Base-by-base conservation (phyloP, 352 stramenopile genomes). In the Globisporangium rhizosaccharum region DNA sequence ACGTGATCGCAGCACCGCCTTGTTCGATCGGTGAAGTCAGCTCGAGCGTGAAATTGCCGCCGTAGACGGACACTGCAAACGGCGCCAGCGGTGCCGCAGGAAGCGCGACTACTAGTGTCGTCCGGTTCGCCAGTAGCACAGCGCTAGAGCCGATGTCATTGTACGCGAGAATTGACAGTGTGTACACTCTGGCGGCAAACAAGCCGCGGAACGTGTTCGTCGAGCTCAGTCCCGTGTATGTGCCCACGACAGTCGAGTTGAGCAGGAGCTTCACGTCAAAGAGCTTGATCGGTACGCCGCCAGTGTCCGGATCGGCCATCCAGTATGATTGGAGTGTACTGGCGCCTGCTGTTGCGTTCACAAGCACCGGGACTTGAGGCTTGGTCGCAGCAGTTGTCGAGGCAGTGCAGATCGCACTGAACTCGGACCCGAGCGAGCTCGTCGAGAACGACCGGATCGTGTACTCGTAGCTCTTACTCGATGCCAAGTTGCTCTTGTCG, bases 11-110 rank as follows among this genome's bases (percentile, higher is more conserved):
- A 0, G 61, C 58, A 23, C 81, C 81, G 37, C 81, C 81, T 0
- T 73, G 78, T n/a, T 82, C 70, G 0, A 72, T 1, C 11, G 81
- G 76, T 15, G 59, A 26, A 0, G 59, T 44, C 0, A 87, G 23
- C 54, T 82, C 58, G 14, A 88, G 57, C 5, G 76, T 88, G n/a
- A 87, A 72, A 42, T 82, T 90, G 1, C 78, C 78, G 17, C 81
- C 81, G 62, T 73, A 87, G 28, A 85, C 60, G 8, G 53, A 65
- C 17, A 76, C 37, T 2, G 64, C 63, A 1, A 73, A 30, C 0
- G 78, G 78, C 6, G 53, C 57, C 1, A 51, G 39, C 15, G 76
- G 75, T 1, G 51, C 50, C 10, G 61, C 69, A 0, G 81, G 76
- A 2, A 65, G 23, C 0, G 59, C 55, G 14, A 61, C 36, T 6